These are phyloP conservation scores for Aspergillus novoparasiticus DNA, from an alignment of 2,329 filamentous ascomycete genomes.

Conservation along the genomic window DNA sequence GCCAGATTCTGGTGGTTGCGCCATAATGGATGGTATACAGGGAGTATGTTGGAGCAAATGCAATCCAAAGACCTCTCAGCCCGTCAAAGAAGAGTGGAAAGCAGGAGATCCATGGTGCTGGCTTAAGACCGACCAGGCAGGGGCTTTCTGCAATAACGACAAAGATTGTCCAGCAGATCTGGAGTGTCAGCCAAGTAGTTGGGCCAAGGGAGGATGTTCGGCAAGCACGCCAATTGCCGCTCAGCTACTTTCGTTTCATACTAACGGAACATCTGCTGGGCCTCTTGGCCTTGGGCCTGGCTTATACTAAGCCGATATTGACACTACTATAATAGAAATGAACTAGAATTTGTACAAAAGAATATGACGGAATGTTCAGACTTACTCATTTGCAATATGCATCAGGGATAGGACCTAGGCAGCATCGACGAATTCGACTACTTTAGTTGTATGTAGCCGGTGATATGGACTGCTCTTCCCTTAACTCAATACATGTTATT, in stretches of 20 bases:
- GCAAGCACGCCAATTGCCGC: neutral
- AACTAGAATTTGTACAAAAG: neutral
- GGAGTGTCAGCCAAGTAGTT: slow-evolving; percentile 7
- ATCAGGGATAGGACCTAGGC: too few species aligned
- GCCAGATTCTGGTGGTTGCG: too few species aligned
- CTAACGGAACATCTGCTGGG: neutral
- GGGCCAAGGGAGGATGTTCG: neutral
- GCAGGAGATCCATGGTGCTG: slow-evolving; percentile 9
- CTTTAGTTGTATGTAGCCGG: too few species aligned
- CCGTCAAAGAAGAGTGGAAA: neutral
- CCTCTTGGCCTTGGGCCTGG: neutral
- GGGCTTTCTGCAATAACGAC: slow-evolving; percentile 1
- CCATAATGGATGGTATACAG: too few species aligned
- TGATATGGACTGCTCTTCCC: too few species aligned
- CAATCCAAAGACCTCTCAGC: neutral
- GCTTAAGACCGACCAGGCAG: slow-evolving; percentile 2
- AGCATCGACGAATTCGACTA: too few species aligned
- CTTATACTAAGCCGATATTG: neutral
- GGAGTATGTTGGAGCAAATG: neutral
- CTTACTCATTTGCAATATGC: too few species aligned
- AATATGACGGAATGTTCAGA: too few species aligned
- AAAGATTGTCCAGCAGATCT: slow-evolving; percentile 1
- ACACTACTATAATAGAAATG: neutral
- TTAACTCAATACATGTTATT: too few species aligned
- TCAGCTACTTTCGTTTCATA: neutral